These are phyloP conservation scores for Trichoderma semiorbis DNA, from an alignment of 2,329 filamentous ascomycete species.

Conservation along the genomic window DNA sequence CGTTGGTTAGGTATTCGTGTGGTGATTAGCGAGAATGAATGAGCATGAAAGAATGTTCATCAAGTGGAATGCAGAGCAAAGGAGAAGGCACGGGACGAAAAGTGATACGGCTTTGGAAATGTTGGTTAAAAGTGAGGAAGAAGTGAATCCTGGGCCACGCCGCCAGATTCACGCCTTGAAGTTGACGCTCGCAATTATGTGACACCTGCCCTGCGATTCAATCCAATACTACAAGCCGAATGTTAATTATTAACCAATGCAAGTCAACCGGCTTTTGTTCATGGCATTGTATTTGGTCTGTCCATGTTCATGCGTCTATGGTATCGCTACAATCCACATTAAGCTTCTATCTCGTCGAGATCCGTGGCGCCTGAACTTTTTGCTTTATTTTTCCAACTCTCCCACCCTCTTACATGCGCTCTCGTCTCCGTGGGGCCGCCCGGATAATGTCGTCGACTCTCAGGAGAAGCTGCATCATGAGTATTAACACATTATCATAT, in stretches of 20 bases:
- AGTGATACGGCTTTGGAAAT: neutral
- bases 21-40: neutral
- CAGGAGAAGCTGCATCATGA: conserved; percentile 65
- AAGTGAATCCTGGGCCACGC: neutral
- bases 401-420: conserved; percentile 34
- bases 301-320: conserved; percentile 33
- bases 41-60: neutral
- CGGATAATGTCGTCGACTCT: conserved; percentile 98
- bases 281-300: conserved; percentile 6
- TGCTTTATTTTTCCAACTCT: conserved; percentile 21
- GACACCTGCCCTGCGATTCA: neutral
- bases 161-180: neutral
- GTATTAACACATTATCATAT: neutral
- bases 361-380: conserved; percentile 19
- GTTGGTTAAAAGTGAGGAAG: neutral
- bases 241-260: neutral
- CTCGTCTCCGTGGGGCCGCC: conserved; percentile 68
- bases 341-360: conserved; percentile 18
- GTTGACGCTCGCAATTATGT: neutral
- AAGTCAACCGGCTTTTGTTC: neutral
- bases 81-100: neutral
- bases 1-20: neutral
- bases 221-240: too few species aligned
- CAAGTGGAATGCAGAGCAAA: neutral
- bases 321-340: conserved; percentile 39